phyloP scores from a whole-genome alignment of 108 stramenopile species.

The Schizochytrium sp. region DNA sequence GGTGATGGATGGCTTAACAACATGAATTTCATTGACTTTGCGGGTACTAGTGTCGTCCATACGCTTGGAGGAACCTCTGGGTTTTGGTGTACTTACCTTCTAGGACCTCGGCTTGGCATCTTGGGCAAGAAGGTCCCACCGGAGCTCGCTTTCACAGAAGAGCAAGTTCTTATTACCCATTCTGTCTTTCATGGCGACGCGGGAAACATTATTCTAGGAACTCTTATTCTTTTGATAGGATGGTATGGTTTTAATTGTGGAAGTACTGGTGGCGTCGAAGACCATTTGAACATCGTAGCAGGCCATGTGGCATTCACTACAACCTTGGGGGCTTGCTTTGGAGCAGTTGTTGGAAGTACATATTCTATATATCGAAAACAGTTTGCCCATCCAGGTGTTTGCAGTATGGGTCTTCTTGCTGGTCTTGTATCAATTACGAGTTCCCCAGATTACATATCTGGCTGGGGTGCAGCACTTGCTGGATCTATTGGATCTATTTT shows the following conservation, averaged over 20 bases:
- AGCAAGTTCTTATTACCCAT: conserved; percentile 31
- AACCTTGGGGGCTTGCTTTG: conserved; percentile 28
- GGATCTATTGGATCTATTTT: conserved; percentile 53
- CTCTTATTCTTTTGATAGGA: conserved; percentile 61
- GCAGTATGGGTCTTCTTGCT: conserved; percentile 58
- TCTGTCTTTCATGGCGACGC: conserved; percentile 40
- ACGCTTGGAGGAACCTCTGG: conserved; percentile 86
- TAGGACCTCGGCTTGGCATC: conserved; percentile 18
- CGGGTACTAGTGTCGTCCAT: conserved; percentile 83
- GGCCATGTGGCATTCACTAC: conserved; percentile 22
- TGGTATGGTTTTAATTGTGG: conserved; percentile 84
- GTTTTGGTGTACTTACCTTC: conserved; percentile 78
- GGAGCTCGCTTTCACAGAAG: not conserved
- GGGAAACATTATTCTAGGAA: not conserved
- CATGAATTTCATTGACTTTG: conserved; percentile 80
- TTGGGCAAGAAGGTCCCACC: not conserved
- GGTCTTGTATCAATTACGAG: conserved; percentile 76
- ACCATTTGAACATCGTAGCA: not conserved
- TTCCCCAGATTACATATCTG: conserved; percentile 61
- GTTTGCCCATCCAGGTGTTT: not conserved
- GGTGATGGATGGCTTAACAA: conserved; percentile 67
- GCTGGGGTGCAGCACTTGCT: conserved; percentile 57
- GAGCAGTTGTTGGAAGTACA: not conserved
- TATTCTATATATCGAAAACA: not conserved
- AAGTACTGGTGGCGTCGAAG: conserved; percentile 74